Evolutionary conservation across 805 yeast genomes (phyloP), one percentile per base, ranked within the genome.

Genomic region (Ogataea allantospora): DNA sequence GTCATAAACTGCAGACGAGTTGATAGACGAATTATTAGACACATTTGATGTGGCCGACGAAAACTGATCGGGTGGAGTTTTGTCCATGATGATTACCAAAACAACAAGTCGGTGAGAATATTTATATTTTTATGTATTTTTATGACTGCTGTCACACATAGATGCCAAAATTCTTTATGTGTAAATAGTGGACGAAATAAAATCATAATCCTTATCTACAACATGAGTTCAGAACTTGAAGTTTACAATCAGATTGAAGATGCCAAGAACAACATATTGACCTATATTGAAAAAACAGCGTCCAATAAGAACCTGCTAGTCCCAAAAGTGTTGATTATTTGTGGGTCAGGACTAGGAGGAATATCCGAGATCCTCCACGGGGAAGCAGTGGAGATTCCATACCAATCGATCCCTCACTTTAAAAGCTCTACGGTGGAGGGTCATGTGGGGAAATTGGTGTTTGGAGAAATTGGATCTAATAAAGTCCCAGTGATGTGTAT

Each of bases 341-440:
- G 97, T 63, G 99, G 99, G 6, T 85, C 96, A 4, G 99, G 99
- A 0, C 69, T 91, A 12, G 95, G 96, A 9, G 95, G 95, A 1
- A 80, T 91, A 33, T 82, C 89, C 2, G 68, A 74, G 33, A 63
- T 71, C 16, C 55, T 83, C 29, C 56, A 59, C 14, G 56, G 65
- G 4, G 58, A 67, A 4, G 62, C 68, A 21, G 62, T 77, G 14
- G 74, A 69, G 33, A 70, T 91, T 18, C 65, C 80, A 1, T 91
- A 88, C 57, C 49, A 58, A 6, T 69, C 72, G 0, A 85, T 91
- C 33, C 97, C 97, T 0, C 86, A 91, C 0, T 89, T 91, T 62
- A 75, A 74, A 54, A 53, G 63, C 1, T 83, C 96, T 1, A 89
- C 97, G 0, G 97, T 91, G 1, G 78, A 80, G 8, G 99, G 99